A percentile compares a stretch with the other conserved stretches of the same genome.
These are phyloP conservation scores for Corinectria fuckeliana DNA, from an alignment of 2,329 filamentous ascomycete species.

Conservation along the genomic window DNA sequence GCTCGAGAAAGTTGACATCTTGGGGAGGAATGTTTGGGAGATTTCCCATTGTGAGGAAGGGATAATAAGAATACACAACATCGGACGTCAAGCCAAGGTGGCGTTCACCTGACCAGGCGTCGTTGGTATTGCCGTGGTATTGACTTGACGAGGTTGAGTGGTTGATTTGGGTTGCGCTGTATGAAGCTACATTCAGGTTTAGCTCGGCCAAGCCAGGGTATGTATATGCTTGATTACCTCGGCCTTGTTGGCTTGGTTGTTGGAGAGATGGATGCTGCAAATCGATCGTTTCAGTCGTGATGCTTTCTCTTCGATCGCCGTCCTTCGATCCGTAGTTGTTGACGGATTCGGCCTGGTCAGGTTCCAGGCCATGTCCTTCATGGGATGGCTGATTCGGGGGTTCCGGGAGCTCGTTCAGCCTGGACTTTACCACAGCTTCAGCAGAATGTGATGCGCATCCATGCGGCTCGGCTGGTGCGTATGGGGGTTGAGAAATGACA, in stretches of 20 bases:
- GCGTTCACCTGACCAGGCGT: not conserved
- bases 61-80: slow-evolving; percentile 26
- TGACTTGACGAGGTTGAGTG: not conserved
- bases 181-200: slow-evolving; percentile 2
- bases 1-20: slow-evolving; percentile 24
- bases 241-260: not conserved
- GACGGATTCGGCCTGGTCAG: not conserved
- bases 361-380: not conserved
- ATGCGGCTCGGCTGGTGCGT: slow-evolving; percentile 7
- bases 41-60: slow-evolving; percentile 23
- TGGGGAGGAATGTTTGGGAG: slow-evolving; percentile 21
- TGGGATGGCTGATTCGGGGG: not conserved
- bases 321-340: not conserved
- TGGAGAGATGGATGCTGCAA: not conserved
- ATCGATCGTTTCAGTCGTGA: slow-evolving; percentile 4
- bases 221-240: not conserved
- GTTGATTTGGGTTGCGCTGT: not conserved
- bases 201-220: not conserved
- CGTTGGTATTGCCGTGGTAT: not conserved
- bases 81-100: slow-evolving; percentile 17
- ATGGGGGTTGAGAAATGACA: slow-evolving; percentile 10
- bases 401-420: slow-evolving; percentile 10
- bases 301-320: slow-evolving; percentile 11
- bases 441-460: slow-evolving; percentile 12
- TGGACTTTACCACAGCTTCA: slow-evolving; percentile 22